These are phyloP conservation scores for Pseudogymnoascus sp. DNA, from an alignment of 2,329 filamentous ascomycete genomes.

Conservation along the genomic window DNA sequence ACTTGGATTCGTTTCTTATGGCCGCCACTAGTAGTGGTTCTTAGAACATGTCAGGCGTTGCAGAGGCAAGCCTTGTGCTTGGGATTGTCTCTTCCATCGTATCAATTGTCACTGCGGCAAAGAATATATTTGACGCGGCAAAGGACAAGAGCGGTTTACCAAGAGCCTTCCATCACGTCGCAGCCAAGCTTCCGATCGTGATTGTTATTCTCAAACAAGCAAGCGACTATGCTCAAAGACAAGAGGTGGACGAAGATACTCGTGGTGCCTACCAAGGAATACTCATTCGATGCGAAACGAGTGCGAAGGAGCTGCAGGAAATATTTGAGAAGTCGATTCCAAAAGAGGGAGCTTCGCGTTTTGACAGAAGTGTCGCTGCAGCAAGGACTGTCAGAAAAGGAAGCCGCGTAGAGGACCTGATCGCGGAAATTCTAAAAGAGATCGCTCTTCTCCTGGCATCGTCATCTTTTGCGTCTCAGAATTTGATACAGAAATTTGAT, in stretches of 20 bases:
- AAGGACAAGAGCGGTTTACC: slow-evolving; percentile 12
- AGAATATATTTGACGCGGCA: slow-evolving; percentile 13
- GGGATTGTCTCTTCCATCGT: slow-evolving; percentile 17
- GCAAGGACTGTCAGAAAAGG: slow-evolving; percentile 4
- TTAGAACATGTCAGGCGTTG: slow-evolving; percentile 13
- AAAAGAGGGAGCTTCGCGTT: neutral
- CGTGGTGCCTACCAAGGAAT: neutral
- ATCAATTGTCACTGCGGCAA: slow-evolving; percentile 12
- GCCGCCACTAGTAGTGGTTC: neutral
- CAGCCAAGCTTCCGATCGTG: neutral
- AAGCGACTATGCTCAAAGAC: neutral
- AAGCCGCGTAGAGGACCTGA: neutral
- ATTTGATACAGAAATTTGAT: neutral
- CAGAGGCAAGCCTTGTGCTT: slow-evolving; percentile 15
- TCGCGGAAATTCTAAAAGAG: neutral
- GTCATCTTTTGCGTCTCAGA: neutral
- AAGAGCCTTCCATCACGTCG: slow-evolving; percentile 6
- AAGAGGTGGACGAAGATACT: neutral
- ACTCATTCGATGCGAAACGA: neutral
- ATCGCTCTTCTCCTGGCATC: neutral
- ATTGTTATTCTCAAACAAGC: neutral
- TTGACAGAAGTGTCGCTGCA: neutral
- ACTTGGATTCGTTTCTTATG: neutral
- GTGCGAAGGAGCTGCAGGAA: neutral
- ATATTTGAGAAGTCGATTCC: neutral